Evolutionary conservation across 2,329 filamentous ascomycete genomes (phyloP), one percentile per base, ranked within the genome.

Genomic region (Botryosphaeria agaves): DNA sequence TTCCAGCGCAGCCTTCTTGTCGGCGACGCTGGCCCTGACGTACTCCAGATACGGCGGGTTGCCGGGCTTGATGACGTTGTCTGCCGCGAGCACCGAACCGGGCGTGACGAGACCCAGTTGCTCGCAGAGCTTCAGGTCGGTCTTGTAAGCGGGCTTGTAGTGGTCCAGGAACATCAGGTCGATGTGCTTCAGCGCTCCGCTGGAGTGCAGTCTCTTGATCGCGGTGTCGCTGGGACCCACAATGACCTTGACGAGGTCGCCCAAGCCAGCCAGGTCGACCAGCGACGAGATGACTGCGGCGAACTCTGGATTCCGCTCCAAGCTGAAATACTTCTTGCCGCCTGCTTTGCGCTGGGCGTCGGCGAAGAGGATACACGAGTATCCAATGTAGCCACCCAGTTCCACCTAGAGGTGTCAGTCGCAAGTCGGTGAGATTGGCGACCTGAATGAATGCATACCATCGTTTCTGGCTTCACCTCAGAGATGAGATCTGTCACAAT

Each of bases 131-230:
- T 83, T 83, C 36, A 87, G 52, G 42, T 89, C 82, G 0, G 68
- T 64, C 1, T 67, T 69, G 47, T 87, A 89, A 0, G 73, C 68
- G 1, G 76, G 75, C 51, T 87, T 85, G 52, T 76, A 76, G 49
- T 89, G 81, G 43, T 89, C 82, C 20, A 89, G 56, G 49, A 89
- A 87, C 50, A 84, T 58, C 23, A 85, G 53, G 41, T 83, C 77
- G 35, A 84, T 69, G 27, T 64, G 61, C 15, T 59, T 51, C 15
- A 84, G 47, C 4, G 47, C 43, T 0, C 70, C 70, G 3, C 58
- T 49, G 1, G 54, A 43, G 37, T 72, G 60, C 4, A 87, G 57
- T 4, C 69, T 64, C 29, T 64, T 61, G 27, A 87, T 59, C 0
- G 72, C 73, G n/a, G 63, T 59, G 35, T 76, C 69, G 38, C 75